A percentile compares a stretch with the other conserved stretches of the same genome.
Conservation (phyloP, 78 protist genomes). For the Kipferlia bialata region DNA sequence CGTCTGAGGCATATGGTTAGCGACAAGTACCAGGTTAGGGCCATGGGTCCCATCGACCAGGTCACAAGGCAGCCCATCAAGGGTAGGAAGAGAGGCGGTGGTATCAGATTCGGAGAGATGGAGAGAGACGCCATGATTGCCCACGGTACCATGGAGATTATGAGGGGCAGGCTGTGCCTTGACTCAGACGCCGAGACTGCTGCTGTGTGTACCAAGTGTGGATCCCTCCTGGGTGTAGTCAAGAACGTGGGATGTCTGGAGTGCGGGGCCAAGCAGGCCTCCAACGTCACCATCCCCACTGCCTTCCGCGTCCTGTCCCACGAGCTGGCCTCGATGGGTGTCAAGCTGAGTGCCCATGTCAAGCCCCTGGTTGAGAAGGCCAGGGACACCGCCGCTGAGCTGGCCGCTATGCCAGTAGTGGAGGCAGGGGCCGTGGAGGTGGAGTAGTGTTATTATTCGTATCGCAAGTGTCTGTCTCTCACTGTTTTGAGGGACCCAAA, state of each 20-base stretch:
- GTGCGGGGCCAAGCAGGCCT: too few relatives aligned
- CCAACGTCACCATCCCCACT: conserved; percentile 54
- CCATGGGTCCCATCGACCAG: conserved; percentile 67
- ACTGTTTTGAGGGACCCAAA: too few relatives aligned
- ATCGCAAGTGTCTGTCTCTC: too few relatives aligned
- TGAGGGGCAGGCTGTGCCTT: conserved; percentile 78
- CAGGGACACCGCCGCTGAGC: too few relatives aligned
- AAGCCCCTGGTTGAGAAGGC: background rate
- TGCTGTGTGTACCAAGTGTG: conserved; percentile 9
- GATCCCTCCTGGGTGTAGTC: background rate
- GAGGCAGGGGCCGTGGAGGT: too few relatives aligned
- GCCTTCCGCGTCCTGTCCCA: conserved; percentile 66
- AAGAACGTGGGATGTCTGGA: too few relatives aligned
- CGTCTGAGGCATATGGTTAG: conserved; percentile 94
- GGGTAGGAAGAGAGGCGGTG: conserved; percentile 63
- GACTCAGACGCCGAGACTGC: conserved; percentile 71
- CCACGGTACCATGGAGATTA: conserved; percentile 75
- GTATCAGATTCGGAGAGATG: conserved; percentile 99
- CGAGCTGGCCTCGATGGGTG: conserved; percentile 75
- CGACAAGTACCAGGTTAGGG: conserved; percentile 95
- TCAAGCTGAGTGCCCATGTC: background rate
- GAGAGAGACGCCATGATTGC: conserved; percentile 92
- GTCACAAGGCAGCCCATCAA: conserved; percentile 91
- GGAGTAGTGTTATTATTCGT: too few relatives aligned
- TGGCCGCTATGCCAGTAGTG: too few relatives aligned